Evolutionary conservation across 306 rosid species (phyloP), one percentile per base, ranked within the genome.

Genomic region (Vicia villosa): DNA sequence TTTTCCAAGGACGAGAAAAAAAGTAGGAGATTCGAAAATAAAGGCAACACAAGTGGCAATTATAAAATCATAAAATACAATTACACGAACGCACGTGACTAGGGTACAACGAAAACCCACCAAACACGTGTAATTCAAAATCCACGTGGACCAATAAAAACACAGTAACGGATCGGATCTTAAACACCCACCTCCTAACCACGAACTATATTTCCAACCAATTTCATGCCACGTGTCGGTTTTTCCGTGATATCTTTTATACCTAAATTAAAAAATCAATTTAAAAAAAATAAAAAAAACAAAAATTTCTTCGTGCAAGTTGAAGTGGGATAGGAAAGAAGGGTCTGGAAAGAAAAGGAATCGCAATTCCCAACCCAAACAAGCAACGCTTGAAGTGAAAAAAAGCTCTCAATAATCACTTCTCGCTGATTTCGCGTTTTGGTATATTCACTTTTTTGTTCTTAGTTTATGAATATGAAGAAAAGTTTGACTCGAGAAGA

Each of bases 141-240:
- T 15, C 9, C 1, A 42, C 63, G 57, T 72, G 68, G 82, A 69
- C 93, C 87, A 89, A 89, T 83, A 19, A 68, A 2, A 19, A 13
- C 1, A 2, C 42, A 54, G 91, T 81, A 82, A 89, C 81, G 80
- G 96, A 89, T 89, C 91, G 93, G 91, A 85, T 89, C 87, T 85
- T 9, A 9, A 38, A 70, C 85, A 66, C 77, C 66, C 70, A 30
- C 15, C 87, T 87, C 83, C 66, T 81, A 67, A 83, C 96, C 96
- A 89, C 93, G 91, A 89, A 87, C 89, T 76, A 76, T 69, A 83
- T 87, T 81, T 84, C 10, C 38, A 34, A 34, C 38, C 38, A 34
- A 6, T 34, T 34, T 34, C 38, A 5, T 62, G 80, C 87, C 93
- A 87, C 93, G 96, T 85, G 96, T 78, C 91, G 8, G 14, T 37